Conservation (phyloP, 2,329 filamentous ascomycete species). For the Hortaea sp. region DNA sequence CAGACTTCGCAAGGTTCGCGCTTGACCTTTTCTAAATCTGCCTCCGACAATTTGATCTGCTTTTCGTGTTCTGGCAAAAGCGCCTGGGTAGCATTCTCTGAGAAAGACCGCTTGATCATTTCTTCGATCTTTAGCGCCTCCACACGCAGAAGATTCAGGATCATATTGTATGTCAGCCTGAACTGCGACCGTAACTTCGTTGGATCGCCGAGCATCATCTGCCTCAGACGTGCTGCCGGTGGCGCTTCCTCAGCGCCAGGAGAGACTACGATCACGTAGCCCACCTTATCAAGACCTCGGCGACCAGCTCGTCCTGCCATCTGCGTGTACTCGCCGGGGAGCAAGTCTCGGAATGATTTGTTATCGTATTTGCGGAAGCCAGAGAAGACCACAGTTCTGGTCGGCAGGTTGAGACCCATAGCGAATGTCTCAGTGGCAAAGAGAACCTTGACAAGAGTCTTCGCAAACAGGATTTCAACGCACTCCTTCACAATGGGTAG, state of each 20-base stretch:
- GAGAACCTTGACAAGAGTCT: constrained; percentile 87
- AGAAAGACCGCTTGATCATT: constrained; percentile 99
- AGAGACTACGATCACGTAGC: constrained; percentile 85
- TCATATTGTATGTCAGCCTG: constrained; percentile 98
- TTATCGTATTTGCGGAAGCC: constrained; percentile 96
- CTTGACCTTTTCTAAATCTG: constrained; percentile 81
- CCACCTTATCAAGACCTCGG: constrained; percentile 83
- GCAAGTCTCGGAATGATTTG: constrained; percentile 76
- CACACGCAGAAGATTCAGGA: constrained; percentile 85
- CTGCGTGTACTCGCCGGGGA: constrained; percentile 95
- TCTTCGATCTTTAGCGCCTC: constrained; percentile 98
- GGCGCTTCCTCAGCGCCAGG: constrained; percentile 78
- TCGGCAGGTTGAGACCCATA: constrained; percentile 94
- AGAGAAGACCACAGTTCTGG: constrained; percentile 92
- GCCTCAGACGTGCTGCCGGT: constrained; percentile 67
- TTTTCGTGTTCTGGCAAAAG: constrained; percentile 92
- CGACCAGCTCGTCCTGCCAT: constrained; percentile 95
- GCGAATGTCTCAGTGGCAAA: constrained; percentile 98
- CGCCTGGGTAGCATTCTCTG: constrained; percentile 93
- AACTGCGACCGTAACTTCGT: constrained; percentile 95
- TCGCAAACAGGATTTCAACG: constrained; percentile 92
- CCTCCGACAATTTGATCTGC: constrained; percentile 82
- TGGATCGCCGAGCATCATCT: constrained; percentile 93
- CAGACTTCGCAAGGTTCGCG: constrained; percentile 74
- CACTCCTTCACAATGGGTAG: constrained; percentile 96